These are phyloP conservation scores for Eleusine coracana DNA, from an alignment of 176 grass and related monocot species.

Conservation along the genomic window DNA sequence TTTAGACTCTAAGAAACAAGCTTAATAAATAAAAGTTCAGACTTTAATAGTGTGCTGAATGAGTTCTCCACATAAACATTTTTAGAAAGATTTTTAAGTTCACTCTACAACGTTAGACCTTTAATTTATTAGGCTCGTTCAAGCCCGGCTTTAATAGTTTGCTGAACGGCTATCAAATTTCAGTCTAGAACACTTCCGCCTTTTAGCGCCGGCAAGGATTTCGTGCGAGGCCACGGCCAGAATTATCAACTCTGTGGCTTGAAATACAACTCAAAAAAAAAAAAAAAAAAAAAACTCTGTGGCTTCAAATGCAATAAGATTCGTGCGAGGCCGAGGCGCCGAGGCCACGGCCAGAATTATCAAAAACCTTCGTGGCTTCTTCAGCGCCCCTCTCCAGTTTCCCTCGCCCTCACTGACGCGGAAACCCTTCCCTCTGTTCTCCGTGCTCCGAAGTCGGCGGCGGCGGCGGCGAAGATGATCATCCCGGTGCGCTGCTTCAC, in stretches of 20 bases:
- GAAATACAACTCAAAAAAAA: not conserved
- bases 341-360: not conserved
- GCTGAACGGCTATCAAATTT: too few species aligned
- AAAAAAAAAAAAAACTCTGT: too few species aligned
- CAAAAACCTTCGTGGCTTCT: not conserved
- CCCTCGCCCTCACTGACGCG: not conserved
- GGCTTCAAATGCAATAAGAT: not conserved
- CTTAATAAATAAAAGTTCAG: too few species aligned
- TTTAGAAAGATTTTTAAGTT: too few species aligned
- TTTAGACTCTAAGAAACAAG: too few species aligned
- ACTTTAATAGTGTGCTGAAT: too few species aligned
- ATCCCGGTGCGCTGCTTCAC: conserved; percentile 96
- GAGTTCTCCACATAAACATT: too few species aligned
- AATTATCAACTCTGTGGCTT: not conserved
- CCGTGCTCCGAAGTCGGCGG: not conserved
- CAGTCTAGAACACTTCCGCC: too few species aligned
- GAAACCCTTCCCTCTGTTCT: conserved; percentile 24
- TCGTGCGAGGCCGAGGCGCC: not conserved
- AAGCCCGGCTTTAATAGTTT: too few species aligned
- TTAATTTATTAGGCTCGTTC: too few species aligned
- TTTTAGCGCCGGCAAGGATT: too few species aligned
- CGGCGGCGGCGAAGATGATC: conserved; percentile 67
- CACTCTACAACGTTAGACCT: too few species aligned
- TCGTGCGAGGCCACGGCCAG: not conserved
- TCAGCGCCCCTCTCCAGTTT: not conserved